Percentiles rank a stretch among this genome's conserved stretches.
These are phyloP conservation scores for Amylocystis lapponica DNA, from an alignment of 768 basidiomycete species.

Conservation along the genomic window DNA sequence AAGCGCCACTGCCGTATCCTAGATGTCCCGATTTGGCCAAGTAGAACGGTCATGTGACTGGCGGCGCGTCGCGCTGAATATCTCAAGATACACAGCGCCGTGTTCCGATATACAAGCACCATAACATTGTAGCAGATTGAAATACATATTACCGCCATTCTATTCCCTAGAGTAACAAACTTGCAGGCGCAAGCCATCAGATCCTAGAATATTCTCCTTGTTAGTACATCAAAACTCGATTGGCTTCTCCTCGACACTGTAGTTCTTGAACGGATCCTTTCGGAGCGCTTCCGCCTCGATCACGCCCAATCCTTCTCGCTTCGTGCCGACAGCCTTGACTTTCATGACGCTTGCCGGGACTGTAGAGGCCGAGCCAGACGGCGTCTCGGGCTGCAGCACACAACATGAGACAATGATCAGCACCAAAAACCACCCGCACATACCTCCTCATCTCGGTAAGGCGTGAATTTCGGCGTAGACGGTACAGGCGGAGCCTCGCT, in stretches of 20 bases:
- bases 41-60: too few relatives aligned
- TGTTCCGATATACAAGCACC: too few relatives aligned
- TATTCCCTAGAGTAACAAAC: too few relatives aligned
- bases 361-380: conserved; percentile 25
- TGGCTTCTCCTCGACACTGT: conserved; percentile 28
- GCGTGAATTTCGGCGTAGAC: conserved; percentile 56
- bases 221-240: conserved; percentile 7
- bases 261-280: conserved; percentile 79
- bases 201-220: too few relatives aligned
- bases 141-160: too few relatives aligned
- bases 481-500: conserved; percentile 24
- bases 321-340: conserved; percentile 39
- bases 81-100: too few relatives aligned
- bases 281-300: conserved; percentile 76
- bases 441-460: conserved; percentile 65
- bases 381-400: conserved; percentile 21
- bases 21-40: too few relatives aligned
- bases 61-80: too few relatives aligned
- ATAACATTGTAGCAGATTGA: too few relatives aligned
- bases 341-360: conserved; percentile 64
- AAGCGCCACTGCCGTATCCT: too few relatives aligned
- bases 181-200: too few relatives aligned
- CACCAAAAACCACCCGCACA: background rate
- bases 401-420: conserved; percentile 7
- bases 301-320: conserved; percentile 35